phyloP scores from a whole-genome alignment of 2,329 filamentous ascomycete species.

The Neofusicoccum ribis region DNA sequence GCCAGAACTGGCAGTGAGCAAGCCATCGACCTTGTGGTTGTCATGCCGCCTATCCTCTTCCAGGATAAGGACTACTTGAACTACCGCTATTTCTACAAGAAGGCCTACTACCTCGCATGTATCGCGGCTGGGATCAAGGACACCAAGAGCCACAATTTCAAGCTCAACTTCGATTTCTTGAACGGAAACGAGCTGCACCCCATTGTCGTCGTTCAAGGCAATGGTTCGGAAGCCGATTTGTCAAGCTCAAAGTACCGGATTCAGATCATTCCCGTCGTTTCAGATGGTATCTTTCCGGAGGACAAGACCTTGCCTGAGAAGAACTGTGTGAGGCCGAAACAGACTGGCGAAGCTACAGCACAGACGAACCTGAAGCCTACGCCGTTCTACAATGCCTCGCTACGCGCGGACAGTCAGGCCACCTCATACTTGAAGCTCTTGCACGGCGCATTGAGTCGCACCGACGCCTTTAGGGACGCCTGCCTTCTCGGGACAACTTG shows the following conservation, averaged over 20 bases:
- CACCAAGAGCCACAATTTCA: constrained; percentile 54
- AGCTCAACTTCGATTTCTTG: constrained; percentile 64
- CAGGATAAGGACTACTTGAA: constrained; percentile 95
- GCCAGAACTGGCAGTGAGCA: constrained; percentile 61
- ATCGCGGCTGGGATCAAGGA: constrained; percentile 70
- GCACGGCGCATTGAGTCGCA: constrained; percentile 67
- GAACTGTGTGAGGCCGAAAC: constrained; percentile 66
- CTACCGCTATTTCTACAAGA: constrained; percentile 90
- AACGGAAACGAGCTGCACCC: constrained; percentile 78
- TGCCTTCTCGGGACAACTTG: constrained; percentile 85
- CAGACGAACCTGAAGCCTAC: constrained; percentile 53
- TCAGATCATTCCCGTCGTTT: constrained; percentile 74
- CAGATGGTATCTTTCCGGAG: constrained; percentile 67
- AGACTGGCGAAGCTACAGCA: constrained; percentile 41
- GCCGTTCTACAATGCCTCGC: constrained; percentile 83
- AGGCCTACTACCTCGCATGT: constrained; percentile 86
- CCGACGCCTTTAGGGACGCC: constrained; percentile 74
- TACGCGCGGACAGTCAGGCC: constrained; percentile 75
- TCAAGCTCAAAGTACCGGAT: constrained; percentile 50
- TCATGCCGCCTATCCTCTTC: constrained; percentile 76
- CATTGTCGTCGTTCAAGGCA: constrained; percentile 54
- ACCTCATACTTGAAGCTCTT: constrained; percentile 74
- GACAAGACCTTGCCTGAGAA: constrained; percentile 70
- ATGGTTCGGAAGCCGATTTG: constrained; percentile 38
- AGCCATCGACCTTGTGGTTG: constrained; percentile 79